A percentile compares a stretch with the other conserved stretches of the same genome.
Conservation (phyloP, 202 grass and related monocot genomes). For the Sporobolus alterniflorus region DNA sequence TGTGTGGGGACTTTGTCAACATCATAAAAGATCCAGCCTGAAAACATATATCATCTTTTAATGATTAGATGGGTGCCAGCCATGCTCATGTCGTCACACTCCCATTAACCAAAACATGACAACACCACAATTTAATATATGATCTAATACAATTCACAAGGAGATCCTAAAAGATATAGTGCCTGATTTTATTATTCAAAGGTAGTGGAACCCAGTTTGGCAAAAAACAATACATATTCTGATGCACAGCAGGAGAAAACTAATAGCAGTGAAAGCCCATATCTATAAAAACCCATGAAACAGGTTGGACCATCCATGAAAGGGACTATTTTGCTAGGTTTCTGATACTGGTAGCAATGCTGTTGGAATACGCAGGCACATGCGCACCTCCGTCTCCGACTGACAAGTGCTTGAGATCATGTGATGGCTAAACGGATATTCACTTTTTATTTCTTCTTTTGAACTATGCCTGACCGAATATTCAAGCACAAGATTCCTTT, state of each 20-base stretch:
- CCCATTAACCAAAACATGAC: conserved; percentile 23
- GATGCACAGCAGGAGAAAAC: neutral
- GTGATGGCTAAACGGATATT: conserved; percentile 23
- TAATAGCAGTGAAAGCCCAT: neutral
- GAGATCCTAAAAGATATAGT: neutral
- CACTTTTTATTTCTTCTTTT: neutral
- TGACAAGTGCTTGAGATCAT: neutral
- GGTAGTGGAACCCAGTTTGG: neutral
- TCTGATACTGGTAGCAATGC: neutral
- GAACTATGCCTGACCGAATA: conserved; percentile 12
- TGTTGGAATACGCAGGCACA: neutral
- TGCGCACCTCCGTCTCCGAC: neutral
- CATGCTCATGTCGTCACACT: neutral
- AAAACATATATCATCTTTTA: neutral
- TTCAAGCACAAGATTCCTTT: conserved; percentile 11
- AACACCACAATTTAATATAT: neutral
- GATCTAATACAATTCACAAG: neutral
- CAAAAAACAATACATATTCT: neutral
- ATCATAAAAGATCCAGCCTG: neutral
- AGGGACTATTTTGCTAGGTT: neutral
- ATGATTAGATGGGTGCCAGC: neutral
- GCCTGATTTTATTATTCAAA: neutral
- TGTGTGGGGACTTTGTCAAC: neutral
- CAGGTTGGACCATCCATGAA: conserved; percentile 3
- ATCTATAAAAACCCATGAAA: neutral